These are phyloP conservation scores for Amaranthus palmeri DNA, from an alignment of 148 eudicot species.

Conservation along the genomic window DNA sequence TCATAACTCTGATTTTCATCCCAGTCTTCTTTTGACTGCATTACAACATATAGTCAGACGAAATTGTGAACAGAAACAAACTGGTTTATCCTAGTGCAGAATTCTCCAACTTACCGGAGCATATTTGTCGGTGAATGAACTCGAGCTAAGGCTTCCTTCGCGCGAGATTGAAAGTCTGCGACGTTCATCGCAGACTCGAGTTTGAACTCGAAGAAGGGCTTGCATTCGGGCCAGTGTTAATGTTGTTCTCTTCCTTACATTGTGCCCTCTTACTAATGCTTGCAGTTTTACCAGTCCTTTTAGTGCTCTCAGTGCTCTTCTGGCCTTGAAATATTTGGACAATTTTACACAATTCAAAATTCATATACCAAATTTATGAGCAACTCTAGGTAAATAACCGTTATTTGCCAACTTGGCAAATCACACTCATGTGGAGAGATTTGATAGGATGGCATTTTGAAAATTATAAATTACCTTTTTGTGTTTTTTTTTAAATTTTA, in stretches of 20 bases:
- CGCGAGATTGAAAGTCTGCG: constrained; percentile 48
- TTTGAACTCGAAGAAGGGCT: constrained; percentile 64
- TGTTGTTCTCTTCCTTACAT: constrained; percentile 66
- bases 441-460: no score
- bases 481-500: no score
- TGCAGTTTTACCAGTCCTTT: constrained; percentile 85
- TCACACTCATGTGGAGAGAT: no score
- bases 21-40: constrained; percentile 29
- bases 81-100: not conserved
- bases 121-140: constrained; percentile 23
- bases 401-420: no score
- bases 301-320: constrained; percentile 74
- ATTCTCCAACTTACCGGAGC: constrained; percentile 11
- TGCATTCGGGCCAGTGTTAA: constrained; percentile 71
- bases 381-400: no score
- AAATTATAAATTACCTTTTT: no score
- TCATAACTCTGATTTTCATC: constrained; percentile 24
- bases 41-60: not conserved
- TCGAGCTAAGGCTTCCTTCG: constrained; percentile 37
- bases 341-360: not conserved
- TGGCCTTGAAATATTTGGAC: constrained; percentile 42
- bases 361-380: no score
- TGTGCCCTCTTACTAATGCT: constrained; percentile 80
- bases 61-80: not conserved
- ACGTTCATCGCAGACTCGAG: constrained; percentile 56